Percentiles rank a stretch among this genome's conserved stretches.
phyloP scores from a whole-genome alignment of 129 eudicot genomes.

The Pittosporum tobira region DNA sequence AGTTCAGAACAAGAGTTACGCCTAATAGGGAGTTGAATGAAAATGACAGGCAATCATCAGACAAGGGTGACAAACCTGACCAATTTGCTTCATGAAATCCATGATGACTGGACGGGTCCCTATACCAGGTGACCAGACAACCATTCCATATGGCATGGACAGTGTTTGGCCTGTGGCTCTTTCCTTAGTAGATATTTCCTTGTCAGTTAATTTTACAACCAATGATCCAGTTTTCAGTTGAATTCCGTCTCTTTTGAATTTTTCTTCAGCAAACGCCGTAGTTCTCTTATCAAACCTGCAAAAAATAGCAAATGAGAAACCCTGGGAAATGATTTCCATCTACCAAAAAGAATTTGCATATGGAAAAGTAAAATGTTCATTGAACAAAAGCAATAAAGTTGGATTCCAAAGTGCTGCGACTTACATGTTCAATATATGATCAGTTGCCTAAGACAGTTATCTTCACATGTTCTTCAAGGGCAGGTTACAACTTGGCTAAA shows the following conservation, averaged over 20 bases:
- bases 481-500: constrained; percentile 60
- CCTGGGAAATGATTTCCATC: no score
- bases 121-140: constrained; percentile 92
- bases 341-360: no score
- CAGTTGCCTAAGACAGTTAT: constrained; percentile 80
- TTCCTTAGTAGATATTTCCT: constrained; percentile 72
- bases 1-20: not conserved
- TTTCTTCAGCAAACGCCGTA: constrained; percentile 76
- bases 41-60: no score
- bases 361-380: no score
- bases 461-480: constrained; percentile 63
- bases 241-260: constrained; percentile 79
- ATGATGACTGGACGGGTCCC: constrained; percentile 83
- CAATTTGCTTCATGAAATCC: constrained; percentile 91
- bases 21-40: no score
- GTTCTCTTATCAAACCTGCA: constrained; percentile 92
- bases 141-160: constrained; percentile 82
- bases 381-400: no score
- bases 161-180: constrained; percentile 48
- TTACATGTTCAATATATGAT: constrained; percentile 77
- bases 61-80: constrained; percentile 49
- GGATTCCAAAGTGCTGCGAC: no score
- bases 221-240: constrained; percentile 70
- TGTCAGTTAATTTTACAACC: constrained; percentile 71
- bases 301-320: no score